Evolutionary conservation across 2,329 filamentous ascomycete genomes (phyloP).

Genomic region (Drechmeria coniospora): DNA sequence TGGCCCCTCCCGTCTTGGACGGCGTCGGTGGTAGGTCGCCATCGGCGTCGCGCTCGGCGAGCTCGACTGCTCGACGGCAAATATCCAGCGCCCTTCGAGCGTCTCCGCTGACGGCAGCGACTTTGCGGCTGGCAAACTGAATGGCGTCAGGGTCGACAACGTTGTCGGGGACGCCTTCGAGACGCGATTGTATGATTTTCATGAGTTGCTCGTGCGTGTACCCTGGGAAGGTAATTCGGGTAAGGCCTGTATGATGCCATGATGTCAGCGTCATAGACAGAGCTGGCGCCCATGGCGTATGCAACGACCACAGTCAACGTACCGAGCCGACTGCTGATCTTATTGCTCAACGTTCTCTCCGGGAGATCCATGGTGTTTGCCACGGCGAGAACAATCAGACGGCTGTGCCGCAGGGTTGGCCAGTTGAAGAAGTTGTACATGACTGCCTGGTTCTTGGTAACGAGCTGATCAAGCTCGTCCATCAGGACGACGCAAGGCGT

Average conservation of each 20-base stretch:
- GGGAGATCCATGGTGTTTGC: conserved; percentile 99
- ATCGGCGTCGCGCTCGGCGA: conserved; percentile 60
- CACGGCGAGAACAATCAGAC: conserved; percentile 89
- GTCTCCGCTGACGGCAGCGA: conserved; percentile 90
- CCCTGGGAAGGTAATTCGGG: conserved; percentile 89
- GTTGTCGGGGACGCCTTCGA: conserved; percentile 74
- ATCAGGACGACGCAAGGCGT: conserved; percentile 95
- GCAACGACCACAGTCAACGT: conserved; percentile 8
- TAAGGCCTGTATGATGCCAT: conserved; percentile 39
- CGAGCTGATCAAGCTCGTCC: conserved; percentile 95
- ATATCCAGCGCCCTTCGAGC: conserved; percentile 87
- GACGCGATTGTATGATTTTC: conserved; percentile 89
- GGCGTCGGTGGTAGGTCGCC: conserved; percentile 43
- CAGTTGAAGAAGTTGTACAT: conserved; percentile 99
- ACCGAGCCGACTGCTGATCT: conserved; percentile 81
- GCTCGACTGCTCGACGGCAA: conserved; percentile 84
- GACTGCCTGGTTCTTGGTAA: conserved; percentile 97
- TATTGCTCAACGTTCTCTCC: conserved; percentile 91
- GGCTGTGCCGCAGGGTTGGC: conserved; percentile 80
- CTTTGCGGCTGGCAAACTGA: conserved; percentile 91
- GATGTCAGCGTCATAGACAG: background rate
- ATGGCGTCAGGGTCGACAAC: conserved; percentile 88
- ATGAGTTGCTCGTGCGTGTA: conserved; percentile 97
- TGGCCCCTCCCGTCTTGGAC: conserved; percentile 33
- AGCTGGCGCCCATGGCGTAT: background rate